These are phyloP conservation scores for Lichenothelia convexa DNA, from an alignment of 495 filamentous ascomycete genomes.

Conservation along the genomic window DNA sequence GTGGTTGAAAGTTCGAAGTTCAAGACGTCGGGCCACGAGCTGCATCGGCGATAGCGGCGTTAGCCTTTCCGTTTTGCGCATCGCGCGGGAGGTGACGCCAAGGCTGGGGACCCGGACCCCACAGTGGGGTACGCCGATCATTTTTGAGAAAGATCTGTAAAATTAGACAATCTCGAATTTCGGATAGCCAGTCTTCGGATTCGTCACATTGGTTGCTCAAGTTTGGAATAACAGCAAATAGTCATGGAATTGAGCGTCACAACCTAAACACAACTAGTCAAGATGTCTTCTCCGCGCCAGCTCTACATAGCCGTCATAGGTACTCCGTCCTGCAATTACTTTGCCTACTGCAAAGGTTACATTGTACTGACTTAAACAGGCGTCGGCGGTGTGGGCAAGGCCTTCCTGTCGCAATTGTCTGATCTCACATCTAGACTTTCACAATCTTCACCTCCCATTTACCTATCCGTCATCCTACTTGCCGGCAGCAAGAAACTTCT, in stretches of 20 bases:
- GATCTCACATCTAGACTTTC: conserved; percentile 33
- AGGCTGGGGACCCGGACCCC: too few species aligned
- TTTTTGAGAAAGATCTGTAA: too few species aligned
- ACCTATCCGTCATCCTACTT: conserved; percentile 59
- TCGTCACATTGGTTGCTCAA: too few species aligned
- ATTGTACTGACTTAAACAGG: conserved; percentile 31
- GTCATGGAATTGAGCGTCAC: neutral
- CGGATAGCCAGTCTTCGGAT: too few species aligned
- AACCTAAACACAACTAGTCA: conserved; percentile 1
- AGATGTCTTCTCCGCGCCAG: conserved; percentile 15
- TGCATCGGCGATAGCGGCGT: too few species aligned
- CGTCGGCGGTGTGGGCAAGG: conserved; percentile 79
- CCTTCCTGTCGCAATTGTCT: conserved; percentile 68
- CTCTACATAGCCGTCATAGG: conserved; percentile 27
- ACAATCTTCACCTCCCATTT: conserved; percentile 30
- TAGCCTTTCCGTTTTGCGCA: too few species aligned
- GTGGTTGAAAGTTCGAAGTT: neutral
- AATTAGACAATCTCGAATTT: too few species aligned
- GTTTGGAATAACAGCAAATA: too few species aligned
- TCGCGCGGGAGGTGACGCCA: too few species aligned
- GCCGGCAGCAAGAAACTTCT: conserved; percentile 63
- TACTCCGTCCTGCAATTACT: conserved; percentile 10
- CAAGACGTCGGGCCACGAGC: neutral
- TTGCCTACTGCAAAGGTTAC: conserved; percentile 3
- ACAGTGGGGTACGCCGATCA: too few species aligned